Percentiles rank a stretch among this genome's conserved stretches.
phyloP scores from a whole-genome alignment of 2,329 filamentous ascomycete species.

The Lachnellula arida region DNA sequence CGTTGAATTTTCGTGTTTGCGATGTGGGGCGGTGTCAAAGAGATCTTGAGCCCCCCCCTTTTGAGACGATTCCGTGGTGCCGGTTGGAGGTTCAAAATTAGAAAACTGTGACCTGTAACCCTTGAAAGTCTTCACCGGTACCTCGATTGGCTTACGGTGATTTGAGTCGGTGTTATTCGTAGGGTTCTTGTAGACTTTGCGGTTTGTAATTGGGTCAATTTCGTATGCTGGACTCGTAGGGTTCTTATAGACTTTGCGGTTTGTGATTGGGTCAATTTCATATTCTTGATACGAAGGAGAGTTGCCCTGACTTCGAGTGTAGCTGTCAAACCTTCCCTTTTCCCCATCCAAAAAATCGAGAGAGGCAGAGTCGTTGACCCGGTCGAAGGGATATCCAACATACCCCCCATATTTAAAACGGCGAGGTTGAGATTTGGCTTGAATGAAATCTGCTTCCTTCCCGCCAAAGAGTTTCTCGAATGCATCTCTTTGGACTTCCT shows the following conservation, averaged over 20 bases:
- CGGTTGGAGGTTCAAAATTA: conserved; percentile 23
- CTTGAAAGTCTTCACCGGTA: conserved; percentile 31
- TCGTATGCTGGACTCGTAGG: not conserved
- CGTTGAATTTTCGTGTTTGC: not conserved
- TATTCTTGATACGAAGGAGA: conserved; percentile 23
- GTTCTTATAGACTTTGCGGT: conserved; percentile 41
- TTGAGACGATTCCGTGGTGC: not conserved
- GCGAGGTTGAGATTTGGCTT: not conserved
- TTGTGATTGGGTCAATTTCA: conserved; percentile 56
- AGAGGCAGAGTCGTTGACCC: not conserved
- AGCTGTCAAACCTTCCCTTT: not conserved
- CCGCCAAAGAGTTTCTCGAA: not conserved
- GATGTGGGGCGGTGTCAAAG: not conserved
- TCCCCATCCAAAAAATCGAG: not conserved
- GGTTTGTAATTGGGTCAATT: no score
- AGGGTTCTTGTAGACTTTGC: no score
- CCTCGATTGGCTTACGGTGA: conserved; percentile 14
- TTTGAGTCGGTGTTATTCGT: not conserved
- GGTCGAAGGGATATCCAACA: not conserved
- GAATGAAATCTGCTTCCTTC: not conserved
- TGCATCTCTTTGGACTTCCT: conserved; percentile 39
- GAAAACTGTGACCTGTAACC: conserved; percentile 35
- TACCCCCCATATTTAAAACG: no score
- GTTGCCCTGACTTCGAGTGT: not conserved
- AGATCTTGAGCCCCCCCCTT: not conserved